Conservation (phyloP, 345 rosid genomes). For the Salix koriyanagi region DNA sequence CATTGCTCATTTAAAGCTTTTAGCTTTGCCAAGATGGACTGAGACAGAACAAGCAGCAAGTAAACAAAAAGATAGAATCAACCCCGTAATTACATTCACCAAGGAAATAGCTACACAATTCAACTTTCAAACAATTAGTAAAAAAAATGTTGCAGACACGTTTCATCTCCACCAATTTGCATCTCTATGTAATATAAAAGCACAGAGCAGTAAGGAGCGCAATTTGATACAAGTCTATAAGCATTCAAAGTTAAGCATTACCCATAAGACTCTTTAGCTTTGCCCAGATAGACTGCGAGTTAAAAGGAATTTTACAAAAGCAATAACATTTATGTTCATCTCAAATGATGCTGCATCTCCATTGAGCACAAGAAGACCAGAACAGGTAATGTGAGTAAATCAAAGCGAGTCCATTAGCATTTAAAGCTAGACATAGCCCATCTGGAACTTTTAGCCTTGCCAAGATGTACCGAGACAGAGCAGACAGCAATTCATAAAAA, state of each 20-base stretch:
- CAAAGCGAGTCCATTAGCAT: constrained; percentile 48
- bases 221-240: neutral
- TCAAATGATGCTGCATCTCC: constrained; percentile 23
- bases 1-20: constrained; percentile 28
- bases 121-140: neutral
- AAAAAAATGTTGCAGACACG: neutral
- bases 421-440: constrained; percentile 38
- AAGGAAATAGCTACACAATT: neutral
- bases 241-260: constrained; percentile 35
- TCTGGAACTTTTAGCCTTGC: constrained; percentile 44
- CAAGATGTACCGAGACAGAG: constrained; percentile 46
- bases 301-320: neutral
- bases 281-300: neutral
- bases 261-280: neutral
- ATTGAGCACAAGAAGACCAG: constrained; percentile 6
- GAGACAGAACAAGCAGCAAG: neutral
- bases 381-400: constrained; percentile 10
- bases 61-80: too few species aligned
- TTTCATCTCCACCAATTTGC: neutral
- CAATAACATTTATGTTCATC: constrained; percentile 1
- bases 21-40: constrained; percentile 73
- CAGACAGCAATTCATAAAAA: neutral
- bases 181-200: neutral
- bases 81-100: too few species aligned
- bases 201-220: neutral